These are phyloP conservation scores for Penicillium brasilianum DNA, from an alignment of 2,329 filamentous ascomycete genomes.

Conservation along the genomic window DNA sequence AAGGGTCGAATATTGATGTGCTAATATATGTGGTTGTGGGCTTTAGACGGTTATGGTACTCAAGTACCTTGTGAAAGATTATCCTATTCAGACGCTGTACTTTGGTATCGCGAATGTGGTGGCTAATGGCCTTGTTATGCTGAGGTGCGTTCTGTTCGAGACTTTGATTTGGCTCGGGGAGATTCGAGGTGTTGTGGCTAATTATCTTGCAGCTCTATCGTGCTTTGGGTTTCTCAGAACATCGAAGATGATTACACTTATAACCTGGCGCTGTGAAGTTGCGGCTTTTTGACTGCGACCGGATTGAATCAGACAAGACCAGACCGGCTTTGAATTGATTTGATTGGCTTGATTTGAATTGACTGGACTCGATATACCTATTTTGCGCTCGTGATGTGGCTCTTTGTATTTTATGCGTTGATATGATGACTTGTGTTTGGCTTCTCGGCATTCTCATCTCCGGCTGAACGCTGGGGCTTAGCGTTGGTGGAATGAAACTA, in stretches of 20 bases:
- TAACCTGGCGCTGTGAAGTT: slow-evolving; percentile 63
- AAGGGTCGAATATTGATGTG: not conserved
- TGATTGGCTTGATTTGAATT: not conserved
- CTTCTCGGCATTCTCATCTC: slow-evolving; percentile 17
- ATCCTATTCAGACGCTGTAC: slow-evolving; percentile 66
- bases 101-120: slow-evolving; percentile 71
- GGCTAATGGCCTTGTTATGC: slow-evolving; percentile 68
- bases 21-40: not conserved
- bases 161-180: not conserved
- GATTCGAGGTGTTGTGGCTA: not conserved
- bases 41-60: slow-evolving; percentile 68
- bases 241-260: slow-evolving; percentile 76
- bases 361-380: slow-evolving; percentile 1
- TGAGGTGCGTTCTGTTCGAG: slow-evolving; percentile 58
- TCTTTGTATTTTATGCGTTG: slow-evolving; percentile 30
- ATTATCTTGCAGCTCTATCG: slow-evolving; percentile 57
- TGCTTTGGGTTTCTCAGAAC: slow-evolving; percentile 73
- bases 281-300: not conserved
- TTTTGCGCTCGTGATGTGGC: not conserved
- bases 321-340: not conserved
- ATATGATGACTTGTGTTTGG: slow-evolving; percentile 23
- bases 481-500: slow-evolving; percentile 20
- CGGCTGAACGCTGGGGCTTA: slow-evolving; percentile 18
- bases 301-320: no score
- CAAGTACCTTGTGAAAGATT: slow-evolving; percentile 68